Percentiles rank a stretch among this genome's conserved stretches.
Evolutionary conservation across 805 yeast species (phyloP).

Genomic region (Candida wancherniae): DNA sequence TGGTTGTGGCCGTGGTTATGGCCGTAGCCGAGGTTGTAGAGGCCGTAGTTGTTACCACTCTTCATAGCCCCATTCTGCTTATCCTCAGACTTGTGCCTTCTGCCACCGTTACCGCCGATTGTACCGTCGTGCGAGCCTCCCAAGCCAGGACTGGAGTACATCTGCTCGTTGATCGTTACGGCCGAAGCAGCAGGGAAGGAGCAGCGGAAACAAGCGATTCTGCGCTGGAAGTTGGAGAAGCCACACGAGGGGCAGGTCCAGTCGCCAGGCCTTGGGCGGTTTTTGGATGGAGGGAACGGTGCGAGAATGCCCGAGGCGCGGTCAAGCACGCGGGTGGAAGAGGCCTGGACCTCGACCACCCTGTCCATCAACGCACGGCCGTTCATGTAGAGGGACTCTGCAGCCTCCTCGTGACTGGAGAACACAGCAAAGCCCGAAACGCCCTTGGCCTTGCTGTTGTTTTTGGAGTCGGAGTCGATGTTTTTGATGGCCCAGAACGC

Average conservation of each 20-base stretch:
- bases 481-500: conserved; percentile 84
- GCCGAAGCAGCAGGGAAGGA: conserved; percentile 80
- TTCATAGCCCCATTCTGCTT: conserved; percentile 9
- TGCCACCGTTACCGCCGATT: conserved; percentile 1
- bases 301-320: conserved; percentile 76
- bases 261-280: conserved; percentile 93
- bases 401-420: conserved; percentile 79
- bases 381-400: conserved; percentile 70
- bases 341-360: conserved; percentile 81
- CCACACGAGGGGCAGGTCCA: conserved; percentile 99
- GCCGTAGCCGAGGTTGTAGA: conserved; percentile 10
- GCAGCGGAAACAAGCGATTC: conserved; percentile 92
- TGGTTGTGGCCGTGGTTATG: conserved; percentile 14
- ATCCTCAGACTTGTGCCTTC: conserved; percentile 13
- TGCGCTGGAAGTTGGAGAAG: conserved; percentile 87
- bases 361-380: conserved; percentile 73
- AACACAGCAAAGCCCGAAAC: conserved; percentile 82
- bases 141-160: conserved; percentile 25
- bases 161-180: conserved; percentile 62
- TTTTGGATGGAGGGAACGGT: conserved; percentile 80
- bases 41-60: conserved; percentile 14
- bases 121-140: conserved; percentile 1
- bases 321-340: conserved; percentile 72
- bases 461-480: conserved; percentile 27
- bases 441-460: conserved; percentile 31